A percentile compares a stretch with the other conserved stretches of the same genome.
Conservation (phyloP, 1,284 basidiomycete genomes). For the Ustilago curta region DNA sequence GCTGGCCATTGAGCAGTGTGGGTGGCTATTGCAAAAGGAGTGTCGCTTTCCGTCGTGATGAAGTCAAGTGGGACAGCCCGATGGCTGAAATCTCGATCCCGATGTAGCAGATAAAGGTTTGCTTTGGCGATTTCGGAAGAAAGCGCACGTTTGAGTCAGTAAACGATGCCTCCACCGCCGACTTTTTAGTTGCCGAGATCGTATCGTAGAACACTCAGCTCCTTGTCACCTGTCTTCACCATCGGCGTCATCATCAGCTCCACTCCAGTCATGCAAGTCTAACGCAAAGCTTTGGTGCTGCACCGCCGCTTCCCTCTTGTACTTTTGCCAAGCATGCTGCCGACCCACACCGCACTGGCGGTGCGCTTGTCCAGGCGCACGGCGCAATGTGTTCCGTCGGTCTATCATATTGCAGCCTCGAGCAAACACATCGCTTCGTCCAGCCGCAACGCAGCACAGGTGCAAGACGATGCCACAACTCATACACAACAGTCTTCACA, state of each 20-base stretch:
- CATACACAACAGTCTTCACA: background rate
- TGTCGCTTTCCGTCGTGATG: constrained; percentile 21
- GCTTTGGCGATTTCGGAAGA: background rate
- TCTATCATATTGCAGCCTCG: background rate
- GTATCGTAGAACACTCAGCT: background rate
- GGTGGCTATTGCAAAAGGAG: background rate
- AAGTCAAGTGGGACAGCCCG: constrained; percentile 10
- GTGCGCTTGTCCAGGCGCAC: background rate
- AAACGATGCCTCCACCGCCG: background rate
- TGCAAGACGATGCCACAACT: constrained; percentile 4
- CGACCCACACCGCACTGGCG: background rate
- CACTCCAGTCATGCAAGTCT: background rate
- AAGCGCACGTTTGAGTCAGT: background rate
- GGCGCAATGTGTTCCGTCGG: background rate
- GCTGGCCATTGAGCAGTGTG: too few relatives aligned
- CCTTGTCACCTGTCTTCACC: background rate
- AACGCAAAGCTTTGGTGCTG: background rate
- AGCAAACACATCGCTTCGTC: constrained; percentile 25
- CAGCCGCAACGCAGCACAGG: constrained; percentile 18
- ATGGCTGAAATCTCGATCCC: background rate
- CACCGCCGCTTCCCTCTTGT: background rate
- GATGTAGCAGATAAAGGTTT: constrained; percentile 9
- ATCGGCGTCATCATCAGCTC: background rate
- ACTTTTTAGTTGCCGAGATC: constrained; percentile 1
- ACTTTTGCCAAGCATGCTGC: background rate